A percentile compares a stretch with the other conserved stretches of the same genome.
These are phyloP conservation scores for Maudiozyma serrabonitensis DNA, from an alignment of 805 yeast genomes.

Conservation along the genomic window DNA sequence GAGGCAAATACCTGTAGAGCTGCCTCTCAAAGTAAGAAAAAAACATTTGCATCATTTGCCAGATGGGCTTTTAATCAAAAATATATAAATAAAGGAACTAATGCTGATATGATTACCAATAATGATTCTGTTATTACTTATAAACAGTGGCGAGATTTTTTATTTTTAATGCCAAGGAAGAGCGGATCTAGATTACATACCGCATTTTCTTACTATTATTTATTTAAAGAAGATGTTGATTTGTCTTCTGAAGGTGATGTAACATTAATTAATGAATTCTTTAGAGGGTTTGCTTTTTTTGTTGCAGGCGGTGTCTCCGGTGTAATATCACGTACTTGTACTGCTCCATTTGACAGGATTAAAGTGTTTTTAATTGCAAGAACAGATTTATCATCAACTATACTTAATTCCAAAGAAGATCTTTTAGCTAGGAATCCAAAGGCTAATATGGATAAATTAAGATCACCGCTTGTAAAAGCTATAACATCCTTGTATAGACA, in stretches of 20 bases:
- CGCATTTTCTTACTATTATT: constrained; percentile 56
- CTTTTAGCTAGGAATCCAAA: constrained; percentile 35
- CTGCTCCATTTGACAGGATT: constrained; percentile 94
- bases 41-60: constrained; percentile 16
- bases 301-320: constrained; percentile 94
- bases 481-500: constrained; percentile 71
- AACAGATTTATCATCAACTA: constrained; percentile 66
- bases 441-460: constrained; percentile 37
- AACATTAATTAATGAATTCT: constrained; percentile 64
- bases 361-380: constrained; percentile 91
- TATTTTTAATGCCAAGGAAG: constrained; percentile 72
- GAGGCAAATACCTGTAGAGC: neutral
- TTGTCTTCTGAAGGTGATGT: constrained; percentile 89
- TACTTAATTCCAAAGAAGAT: constrained; percentile 46
- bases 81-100: constrained; percentile 2
- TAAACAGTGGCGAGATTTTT: constrained; percentile 77
- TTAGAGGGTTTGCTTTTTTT: constrained; percentile 83
- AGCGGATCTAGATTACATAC: constrained; percentile 70
- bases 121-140: constrained; percentile 48
- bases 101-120: constrained; percentile 6
- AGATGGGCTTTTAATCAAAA: constrained; percentile 25
- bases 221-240: constrained; percentile 66
- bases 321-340: constrained; percentile 88
- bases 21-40: neutral
- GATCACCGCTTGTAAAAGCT: constrained; percentile 74